These are phyloP conservation scores for Curvularia sp. DNA, from an alignment of 2,329 filamentous ascomycete genomes.

Conservation along the genomic window DNA sequence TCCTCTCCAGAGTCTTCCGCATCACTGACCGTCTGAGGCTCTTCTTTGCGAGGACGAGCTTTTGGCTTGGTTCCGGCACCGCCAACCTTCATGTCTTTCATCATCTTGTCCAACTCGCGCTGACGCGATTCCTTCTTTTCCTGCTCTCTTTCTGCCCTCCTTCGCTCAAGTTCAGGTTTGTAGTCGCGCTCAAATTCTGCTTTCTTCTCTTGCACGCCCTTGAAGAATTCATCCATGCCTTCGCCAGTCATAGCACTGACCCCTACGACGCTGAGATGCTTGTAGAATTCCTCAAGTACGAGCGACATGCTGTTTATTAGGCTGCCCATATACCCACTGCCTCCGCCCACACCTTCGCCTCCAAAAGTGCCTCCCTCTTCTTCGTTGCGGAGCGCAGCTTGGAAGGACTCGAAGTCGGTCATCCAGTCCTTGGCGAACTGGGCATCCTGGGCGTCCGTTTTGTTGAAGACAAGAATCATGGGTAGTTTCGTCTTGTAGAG, in stretches of 20 bases:
- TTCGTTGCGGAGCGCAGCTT: conserved; percentile 80
- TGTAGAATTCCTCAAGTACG: conserved; percentile 97
- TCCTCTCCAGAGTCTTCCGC: conserved; percentile 61
- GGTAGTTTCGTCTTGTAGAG: conserved; percentile 98
- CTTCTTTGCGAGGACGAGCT: conserved; percentile 50
- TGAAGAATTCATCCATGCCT: conserved; percentile 92
- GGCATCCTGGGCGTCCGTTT: conserved; percentile 93
- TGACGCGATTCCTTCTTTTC: conserved; percentile 75
- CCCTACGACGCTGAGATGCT: conserved; percentile 88
- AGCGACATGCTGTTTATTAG: conserved; percentile 97
- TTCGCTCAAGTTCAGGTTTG: conserved; percentile 84
- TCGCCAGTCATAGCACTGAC: conserved; percentile 93
- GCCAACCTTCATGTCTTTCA: conserved; percentile 83
- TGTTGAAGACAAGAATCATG: conserved; percentile 99
- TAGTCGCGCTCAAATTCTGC: conserved; percentile 91
- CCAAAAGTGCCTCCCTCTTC: conserved; percentile 80
- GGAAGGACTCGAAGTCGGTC: conserved; percentile 97
- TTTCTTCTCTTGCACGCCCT: conserved; percentile 83
- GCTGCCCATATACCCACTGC: conserved; percentile 95
- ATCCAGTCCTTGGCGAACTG: conserved; percentile 98
- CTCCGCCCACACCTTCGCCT: conserved; percentile 71
- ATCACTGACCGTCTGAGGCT: conserved; percentile 60
- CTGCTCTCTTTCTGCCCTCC: conserved; percentile 76
- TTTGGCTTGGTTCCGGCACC: conserved; percentile 42
- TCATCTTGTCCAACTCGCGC: conserved; percentile 86